Evolutionary conservation across 225 moss, liverwort and hornwort species (phyloP), one percentile per base, ranked within the genome.

Genomic region (Physcomitrium patens): DNA sequence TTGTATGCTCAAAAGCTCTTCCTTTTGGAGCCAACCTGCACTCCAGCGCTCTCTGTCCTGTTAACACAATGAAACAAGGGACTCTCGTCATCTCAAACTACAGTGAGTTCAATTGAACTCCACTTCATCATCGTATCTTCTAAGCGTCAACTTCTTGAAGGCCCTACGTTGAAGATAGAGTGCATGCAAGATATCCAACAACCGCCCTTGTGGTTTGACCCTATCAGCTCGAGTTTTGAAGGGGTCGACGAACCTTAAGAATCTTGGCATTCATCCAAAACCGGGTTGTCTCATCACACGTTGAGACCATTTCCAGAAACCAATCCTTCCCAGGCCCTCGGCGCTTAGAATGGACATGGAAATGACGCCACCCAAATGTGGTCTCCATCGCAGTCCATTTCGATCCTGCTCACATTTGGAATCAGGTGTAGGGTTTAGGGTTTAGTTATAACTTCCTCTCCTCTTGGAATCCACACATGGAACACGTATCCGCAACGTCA

Each of bases 371-470:
- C 53, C 91, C 91, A 69, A 92, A 91, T 14, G 89, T 92, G 43
- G 81, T 86, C 84, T 92, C 92, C 86, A 88, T 92, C 17, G 92
- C 89, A 51, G 91, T 92, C 92, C 91, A 92, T 83, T 91, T 92
- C 37, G 89, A 95, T 47, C 95, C 91, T 87, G 78, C 48, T 77
- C 50, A 22, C 58, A 70, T 4, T 9, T 12, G 53, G 15, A 12
- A 77, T 3, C 37, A 37, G 7, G 31, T 37, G 2, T 7, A 37
- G 7, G 31, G 31, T 37, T 37, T 37, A 7, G 31, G 31, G 31
- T 4, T 37, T 37, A 37, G 31, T 37, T 37, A 67, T 44, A 53
- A 49, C 24, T 26, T 28, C 3, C 11, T 52, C 43, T 11, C 23
- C 43, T 70, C 57, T 8, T 28, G 17, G 13, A 37, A 37, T 4